Conservation (phyloP, 352 stramenopile species). For the Pythium guiyangense region DNA sequence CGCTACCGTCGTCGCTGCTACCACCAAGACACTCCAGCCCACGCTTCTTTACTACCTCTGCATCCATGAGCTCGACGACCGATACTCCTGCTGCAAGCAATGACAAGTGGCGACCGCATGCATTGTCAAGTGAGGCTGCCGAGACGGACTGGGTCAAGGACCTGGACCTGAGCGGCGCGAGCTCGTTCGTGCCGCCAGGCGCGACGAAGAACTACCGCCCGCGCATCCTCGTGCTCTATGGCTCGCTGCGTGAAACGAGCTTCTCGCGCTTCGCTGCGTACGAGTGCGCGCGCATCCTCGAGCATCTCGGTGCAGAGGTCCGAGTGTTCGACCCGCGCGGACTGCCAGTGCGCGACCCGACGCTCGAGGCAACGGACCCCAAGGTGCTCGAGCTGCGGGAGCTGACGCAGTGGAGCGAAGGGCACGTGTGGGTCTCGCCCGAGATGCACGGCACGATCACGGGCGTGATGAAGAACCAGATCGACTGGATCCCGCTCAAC, state of each 20-base stretch:
- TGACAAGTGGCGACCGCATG: constrained; percentile 19
- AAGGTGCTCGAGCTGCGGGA: constrained; percentile 60
- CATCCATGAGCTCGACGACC: no score
- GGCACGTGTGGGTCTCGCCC: constrained; percentile 55
- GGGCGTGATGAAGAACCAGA: constrained; percentile 71
- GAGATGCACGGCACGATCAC: constrained; percentile 69
- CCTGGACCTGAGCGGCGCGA: constrained; percentile 17
- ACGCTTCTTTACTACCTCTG: no score
- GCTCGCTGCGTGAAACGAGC: constrained; percentile 43
- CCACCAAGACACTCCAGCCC: no score
- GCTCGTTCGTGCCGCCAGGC: constrained; percentile 14
- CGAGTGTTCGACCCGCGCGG: constrained; percentile 32
- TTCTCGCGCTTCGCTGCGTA: constrained; percentile 44
- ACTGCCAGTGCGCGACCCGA: constrained; percentile 52
- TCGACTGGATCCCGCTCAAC: constrained; percentile 63
- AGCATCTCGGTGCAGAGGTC: constrained; percentile 53
- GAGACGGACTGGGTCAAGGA: constrained; percentile 19
- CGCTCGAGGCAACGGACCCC: constrained; percentile 33
- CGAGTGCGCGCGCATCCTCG: constrained; percentile 58
- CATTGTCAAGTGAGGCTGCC: constrained; percentile 11
- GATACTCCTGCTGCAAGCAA: no score
- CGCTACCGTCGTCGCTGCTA: no score
- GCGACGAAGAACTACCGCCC: constrained; percentile 25
- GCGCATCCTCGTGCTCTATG: constrained; percentile 56
- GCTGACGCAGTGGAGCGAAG: constrained; percentile 59